Percentiles rank a stretch among this genome's conserved stretches.
Conservation (phyloP, 2,329 filamentous ascomycete species). For the Diaporthe amygdali region DNA sequence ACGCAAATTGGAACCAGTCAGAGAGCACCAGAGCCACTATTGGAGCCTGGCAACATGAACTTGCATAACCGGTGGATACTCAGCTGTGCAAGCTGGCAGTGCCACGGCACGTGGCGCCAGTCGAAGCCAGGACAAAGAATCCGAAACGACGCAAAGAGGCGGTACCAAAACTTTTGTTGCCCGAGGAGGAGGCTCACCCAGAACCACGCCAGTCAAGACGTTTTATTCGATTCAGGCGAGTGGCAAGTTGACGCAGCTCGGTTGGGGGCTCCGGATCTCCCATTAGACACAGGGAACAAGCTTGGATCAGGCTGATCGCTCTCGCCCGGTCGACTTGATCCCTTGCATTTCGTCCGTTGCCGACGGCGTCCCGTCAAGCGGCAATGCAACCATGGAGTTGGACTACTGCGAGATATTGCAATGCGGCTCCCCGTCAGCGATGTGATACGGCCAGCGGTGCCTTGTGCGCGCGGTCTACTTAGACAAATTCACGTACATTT, state of each 20-base stretch:
- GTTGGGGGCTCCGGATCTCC: not conserved
- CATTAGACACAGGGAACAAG: not conserved
- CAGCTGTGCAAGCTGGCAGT: conserved; percentile 36
- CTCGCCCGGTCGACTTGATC: not conserved
- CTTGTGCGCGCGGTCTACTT: not conserved
- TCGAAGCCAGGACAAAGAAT: conserved; percentile 30
- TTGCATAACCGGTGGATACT: conserved; percentile 38
- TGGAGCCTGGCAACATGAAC: conserved; percentile 31
- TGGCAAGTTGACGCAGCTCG: not conserved
- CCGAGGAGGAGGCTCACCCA: not conserved
- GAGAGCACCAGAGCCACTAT: conserved; percentile 25
- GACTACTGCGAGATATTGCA: not conserved
- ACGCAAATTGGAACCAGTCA: not conserved
- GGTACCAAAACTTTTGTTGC: not conserved
- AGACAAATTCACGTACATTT: conserved; percentile 2
- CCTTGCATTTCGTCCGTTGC: not conserved
- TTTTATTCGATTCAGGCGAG: not conserved
- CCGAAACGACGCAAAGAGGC: not conserved
- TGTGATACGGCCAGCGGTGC: not conserved
- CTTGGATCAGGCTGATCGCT: not conserved
- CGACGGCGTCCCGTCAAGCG: not conserved
- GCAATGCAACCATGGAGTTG: not conserved
- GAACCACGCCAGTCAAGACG: not conserved
- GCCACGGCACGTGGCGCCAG: conserved; percentile 45
- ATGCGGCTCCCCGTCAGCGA: not conserved